Evolutionary conservation across 192 early-diverging fungal species (phyloP), one percentile per base, ranked within the genome.

Genomic region (Gorgonomyces haynaldii): DNA sequence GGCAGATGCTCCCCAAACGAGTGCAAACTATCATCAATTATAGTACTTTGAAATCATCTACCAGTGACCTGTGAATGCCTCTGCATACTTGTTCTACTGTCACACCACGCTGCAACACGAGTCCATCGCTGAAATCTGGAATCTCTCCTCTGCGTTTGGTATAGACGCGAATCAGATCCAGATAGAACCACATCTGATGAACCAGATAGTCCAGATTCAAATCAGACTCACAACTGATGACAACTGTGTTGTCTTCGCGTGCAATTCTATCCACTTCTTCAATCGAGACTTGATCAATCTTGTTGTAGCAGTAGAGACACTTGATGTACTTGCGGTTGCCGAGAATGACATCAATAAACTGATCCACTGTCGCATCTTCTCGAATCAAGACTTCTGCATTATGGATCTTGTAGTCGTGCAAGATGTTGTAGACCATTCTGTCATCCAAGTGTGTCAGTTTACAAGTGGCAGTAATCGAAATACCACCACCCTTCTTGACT

Each of bases 291-390:
- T 64, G 67, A 54, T 98, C 96, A 37, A 96, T 88, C 76, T 98
- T 98, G 79, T 98, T 98, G 73, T 79, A 79, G 49, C 75, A 78
- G 64, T 96, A 98, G 21, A 98, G 69, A 52, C 90, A 94, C n/a
- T 79, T 76, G 25, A 98, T 77, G 56, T 98, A 94, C 59, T 90
- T 92, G 43, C 95, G 79, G 73, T 96, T 96, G 19, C 93, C 93
- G 12, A 98, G 76, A 3, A 98, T 83, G n/a, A 97, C 88, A 64
- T 98, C 96, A 56, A 98, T 90, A 61, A 98, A 96, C 56, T 97
- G 81, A 56, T 98, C 96, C 3, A 96, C 84, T 15, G 81, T 89
- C 44, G 88, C 81, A 59, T 96, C 96, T 66, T 98, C 93, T 42
- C 96, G 86, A 45, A 98, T 81, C 53, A 98, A 70, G 4, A 98